Conservation (phyloP, 1,284 basidiomycete genomes). For the Trichosporon ovoides region DNA sequence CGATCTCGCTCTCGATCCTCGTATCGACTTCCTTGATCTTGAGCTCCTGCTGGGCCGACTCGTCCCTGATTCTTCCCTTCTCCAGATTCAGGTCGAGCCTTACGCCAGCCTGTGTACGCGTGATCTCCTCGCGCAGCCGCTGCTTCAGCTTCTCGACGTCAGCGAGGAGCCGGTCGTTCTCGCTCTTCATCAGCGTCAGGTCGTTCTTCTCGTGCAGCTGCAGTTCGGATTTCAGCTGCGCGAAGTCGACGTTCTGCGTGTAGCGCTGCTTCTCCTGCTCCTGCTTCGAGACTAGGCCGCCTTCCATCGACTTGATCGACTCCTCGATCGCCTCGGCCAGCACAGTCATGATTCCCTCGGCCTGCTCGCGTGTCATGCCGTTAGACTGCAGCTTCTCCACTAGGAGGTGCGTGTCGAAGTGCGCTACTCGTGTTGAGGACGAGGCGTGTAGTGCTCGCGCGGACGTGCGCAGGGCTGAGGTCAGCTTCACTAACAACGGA, state of each 20-base stretch:
- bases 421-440: slow-evolving; percentile 37
- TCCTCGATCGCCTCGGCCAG: slow-evolving; percentile 94
- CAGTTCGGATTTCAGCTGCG: slow-evolving; percentile 91
- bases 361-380: slow-evolving; percentile 78
- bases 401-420: slow-evolving; percentile 92
- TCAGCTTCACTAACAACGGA: background rate
- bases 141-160: slow-evolving; percentile 98
- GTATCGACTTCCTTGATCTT: slow-evolving; percentile 99
- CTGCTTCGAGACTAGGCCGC: slow-evolving; percentile 85
- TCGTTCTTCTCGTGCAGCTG: slow-evolving; percentile 98
- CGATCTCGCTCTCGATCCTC: slow-evolving; percentile 94
- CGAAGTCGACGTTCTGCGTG: slow-evolving; percentile 95
- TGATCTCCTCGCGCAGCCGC: slow-evolving; percentile 83
- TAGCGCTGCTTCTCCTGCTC: slow-evolving; percentile 96
- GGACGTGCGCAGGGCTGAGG: slow-evolving; percentile 4
- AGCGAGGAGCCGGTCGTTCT: slow-evolving; percentile 85
- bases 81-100: slow-evolving; percentile 92
- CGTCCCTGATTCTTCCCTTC: slow-evolving; percentile 90
- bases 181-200: slow-evolving; percentile 87
- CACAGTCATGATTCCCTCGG: slow-evolving; percentile 89
- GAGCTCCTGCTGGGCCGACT: slow-evolving; percentile 83
- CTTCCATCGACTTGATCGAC: slow-evolving; percentile 86
- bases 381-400: slow-evolving; percentile 81
- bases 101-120: slow-evolving; percentile 88
- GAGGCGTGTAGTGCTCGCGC: slow-evolving; percentile 17